phyloP scores from a whole-genome alignment of 2,329 filamentous ascomycete species.

The Xylariaceae sp. region DNA sequence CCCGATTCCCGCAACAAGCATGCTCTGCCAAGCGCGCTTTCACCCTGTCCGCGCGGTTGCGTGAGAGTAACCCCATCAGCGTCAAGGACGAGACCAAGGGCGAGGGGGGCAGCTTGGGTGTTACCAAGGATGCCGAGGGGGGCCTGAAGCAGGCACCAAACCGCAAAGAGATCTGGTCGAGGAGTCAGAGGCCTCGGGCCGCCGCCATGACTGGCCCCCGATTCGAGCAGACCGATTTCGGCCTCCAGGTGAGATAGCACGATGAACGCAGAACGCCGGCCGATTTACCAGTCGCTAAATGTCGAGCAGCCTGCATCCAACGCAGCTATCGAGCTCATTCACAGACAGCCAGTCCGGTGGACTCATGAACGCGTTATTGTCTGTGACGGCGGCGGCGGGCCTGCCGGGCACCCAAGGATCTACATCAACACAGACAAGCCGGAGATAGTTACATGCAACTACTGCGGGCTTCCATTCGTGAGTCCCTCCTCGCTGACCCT shows the following conservation, averaged over 20 bases:
- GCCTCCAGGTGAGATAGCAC: slow-evolving; percentile 67
- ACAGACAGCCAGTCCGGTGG: slow-evolving; percentile 93
- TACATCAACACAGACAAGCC: slow-evolving; percentile 99
- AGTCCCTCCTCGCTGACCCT: slow-evolving; percentile 36
- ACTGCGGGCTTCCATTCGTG: slow-evolving; percentile 93
- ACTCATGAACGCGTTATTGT: slow-evolving; percentile 74
- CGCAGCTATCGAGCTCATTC: slow-evolving; percentile 91
- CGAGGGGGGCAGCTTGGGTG: slow-evolving; percentile 38
- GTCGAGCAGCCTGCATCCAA: slow-evolving; percentile 70
- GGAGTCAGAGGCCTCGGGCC: slow-evolving; percentile 75
- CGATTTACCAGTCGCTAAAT: slow-evolving; percentile 29
- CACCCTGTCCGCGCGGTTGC: slow-evolving; percentile 44
- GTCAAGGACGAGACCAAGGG: slow-evolving; percentile 39
- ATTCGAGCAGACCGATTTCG: slow-evolving; percentile 96
- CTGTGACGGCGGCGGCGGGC: slow-evolving; percentile 90
- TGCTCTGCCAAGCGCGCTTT: slow-evolving; percentile 46
- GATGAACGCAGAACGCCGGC: not conserved
- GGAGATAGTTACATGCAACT: slow-evolving; percentile 83
- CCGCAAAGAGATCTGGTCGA: slow-evolving; percentile 73
- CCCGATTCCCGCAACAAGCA: slow-evolving; percentile 42
- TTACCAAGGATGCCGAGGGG: slow-evolving; percentile 44
- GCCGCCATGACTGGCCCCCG: slow-evolving; percentile 88
- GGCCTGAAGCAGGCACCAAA: slow-evolving; percentile 76
- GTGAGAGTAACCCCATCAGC: slow-evolving; percentile 41
- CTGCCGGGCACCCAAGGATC: slow-evolving; percentile 83